Evolutionary conservation across 768 basidiomycete genomes (phyloP), one percentile per base, ranked within the genome.

Genomic region (Lactarius akahatsu): DNA sequence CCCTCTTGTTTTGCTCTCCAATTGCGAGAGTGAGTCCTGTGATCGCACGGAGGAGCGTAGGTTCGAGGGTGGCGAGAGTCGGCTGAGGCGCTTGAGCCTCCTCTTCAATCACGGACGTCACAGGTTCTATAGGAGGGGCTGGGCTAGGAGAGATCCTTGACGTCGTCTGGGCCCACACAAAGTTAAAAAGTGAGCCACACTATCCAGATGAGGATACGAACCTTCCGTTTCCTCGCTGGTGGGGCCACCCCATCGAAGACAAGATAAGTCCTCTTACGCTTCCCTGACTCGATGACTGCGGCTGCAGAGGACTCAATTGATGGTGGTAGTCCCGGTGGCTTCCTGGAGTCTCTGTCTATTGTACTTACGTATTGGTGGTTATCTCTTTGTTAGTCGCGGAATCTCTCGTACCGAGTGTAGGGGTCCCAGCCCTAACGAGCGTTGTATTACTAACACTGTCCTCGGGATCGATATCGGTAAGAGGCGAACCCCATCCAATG

Each of bases 201-300:
- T 16, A 50, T 26, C 26, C 4, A 6, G 18, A 43, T 38, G 26
- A 55, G 4, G 13, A 20, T 34, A 56, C 66, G 16, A 26, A 63
- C 66, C 26, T 56, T 67, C 30, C 66, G 66, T 40, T 47, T 67
- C 62, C 66, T 59, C 55, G n/a, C 66, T 11, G 66, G 62, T 20
- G 34, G 62, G 20, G 5, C 54, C 30, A 63, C 58, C 23, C 66
- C 62, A 47, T 63, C 66, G 26, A 67, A 63, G 20, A 59, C 34
- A 10, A 34, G 11, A 59, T 58, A 5, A 36, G 38, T 2, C 45
- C 58, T 59, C 57, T 67, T 67, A 28, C 66, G 66, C 58, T 67
- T 67, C 43, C 23, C 45, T 18, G 62, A 32, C 9, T 28, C 58
- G 0, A 5, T 20, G 52, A 10, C 26, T 23, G 30, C 20, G 18